phyloP scores from a whole-genome alignment of 495 filamentous ascomycete species.

The Friedmanniomyces simplex region DNA sequence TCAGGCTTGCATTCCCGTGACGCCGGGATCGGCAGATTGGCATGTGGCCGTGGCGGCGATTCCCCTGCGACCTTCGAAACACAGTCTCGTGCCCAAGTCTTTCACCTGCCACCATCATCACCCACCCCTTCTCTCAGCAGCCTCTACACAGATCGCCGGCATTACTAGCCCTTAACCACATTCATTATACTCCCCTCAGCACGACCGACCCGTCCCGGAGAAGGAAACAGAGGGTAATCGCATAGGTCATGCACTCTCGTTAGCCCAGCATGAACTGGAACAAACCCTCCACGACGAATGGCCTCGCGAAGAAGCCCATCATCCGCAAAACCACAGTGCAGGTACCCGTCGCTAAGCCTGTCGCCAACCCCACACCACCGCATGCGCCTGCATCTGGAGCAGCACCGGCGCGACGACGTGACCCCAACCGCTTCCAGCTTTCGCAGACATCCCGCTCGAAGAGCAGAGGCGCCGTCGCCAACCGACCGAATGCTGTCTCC shows the following conservation, averaged over 20 bases:
- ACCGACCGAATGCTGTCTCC: neutral
- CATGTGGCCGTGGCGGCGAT: too few relatives aligned
- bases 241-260: neutral
- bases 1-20: too few relatives aligned
- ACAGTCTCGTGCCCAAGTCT: too few relatives aligned
- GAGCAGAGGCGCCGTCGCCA: neutral
- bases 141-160: too few relatives aligned
- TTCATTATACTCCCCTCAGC: neutral
- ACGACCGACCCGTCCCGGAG: too few relatives aligned
- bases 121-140: too few relatives aligned
- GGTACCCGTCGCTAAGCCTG: conserved; percentile 1
- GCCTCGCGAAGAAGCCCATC: conserved; percentile 7
- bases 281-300: neutral
- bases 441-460: neutral
- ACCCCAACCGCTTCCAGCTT: conserved; percentile 15
- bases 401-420: neutral
- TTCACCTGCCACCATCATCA: too few relatives aligned
- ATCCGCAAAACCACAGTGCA: neutral
- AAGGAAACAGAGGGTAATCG: too few relatives aligned
- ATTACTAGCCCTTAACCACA: neutral
- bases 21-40: too few relatives aligned
- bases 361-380: neutral
- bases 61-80: too few relatives aligned
- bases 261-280: conserved; percentile 9
- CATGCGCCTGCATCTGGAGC: neutral